Evolutionary conservation across 2,329 filamentous ascomycete genomes (phyloP).

Genomic region (Verticillium tricorpus): DNA sequence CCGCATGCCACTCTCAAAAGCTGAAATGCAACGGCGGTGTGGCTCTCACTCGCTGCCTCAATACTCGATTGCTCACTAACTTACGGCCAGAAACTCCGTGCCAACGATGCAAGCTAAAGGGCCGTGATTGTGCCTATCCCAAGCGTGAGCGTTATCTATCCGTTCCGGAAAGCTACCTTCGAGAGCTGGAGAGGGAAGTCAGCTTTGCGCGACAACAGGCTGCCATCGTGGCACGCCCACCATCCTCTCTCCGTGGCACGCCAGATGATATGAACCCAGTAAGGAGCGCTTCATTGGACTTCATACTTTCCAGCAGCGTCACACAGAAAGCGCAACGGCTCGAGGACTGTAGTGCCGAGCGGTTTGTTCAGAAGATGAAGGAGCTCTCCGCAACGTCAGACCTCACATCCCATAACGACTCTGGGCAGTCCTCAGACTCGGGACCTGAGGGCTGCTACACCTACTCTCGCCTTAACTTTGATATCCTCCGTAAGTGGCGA

Average conservation of each 20-base stretch:
- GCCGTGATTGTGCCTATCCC: constrained; percentile 9
- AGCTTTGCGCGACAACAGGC: not conserved
- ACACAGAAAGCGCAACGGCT: constrained; percentile 1
- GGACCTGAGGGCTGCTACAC: constrained; percentile 5
- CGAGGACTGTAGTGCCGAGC: constrained; percentile 12
- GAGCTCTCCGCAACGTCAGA: constrained; percentile 4
- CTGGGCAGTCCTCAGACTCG: not conserved
- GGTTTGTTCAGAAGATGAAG: constrained; percentile 11
- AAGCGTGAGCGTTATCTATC: constrained; percentile 8
- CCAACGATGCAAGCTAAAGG: no score
- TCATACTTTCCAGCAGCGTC: not conserved
- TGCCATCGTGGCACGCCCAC: not conserved
- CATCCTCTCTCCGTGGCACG: no score
- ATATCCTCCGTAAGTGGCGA: constrained; percentile 10
- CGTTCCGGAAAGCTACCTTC: constrained; percentile 13
- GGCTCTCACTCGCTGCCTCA: not conserved
- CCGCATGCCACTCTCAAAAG: constrained; percentile 12
- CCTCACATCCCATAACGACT: not conserved
- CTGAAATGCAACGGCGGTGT: constrained; percentile 14
- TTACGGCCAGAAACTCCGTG: no score
- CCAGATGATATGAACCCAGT: no score
- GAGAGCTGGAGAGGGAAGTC: constrained; percentile 7
- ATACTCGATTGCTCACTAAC: not conserved
- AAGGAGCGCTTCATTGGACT: no score
- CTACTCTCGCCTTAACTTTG: constrained; percentile 13